Conservation (phyloP, 495 filamentous ascomycete species). For the Diplogelasinospora grovesii region DNA sequence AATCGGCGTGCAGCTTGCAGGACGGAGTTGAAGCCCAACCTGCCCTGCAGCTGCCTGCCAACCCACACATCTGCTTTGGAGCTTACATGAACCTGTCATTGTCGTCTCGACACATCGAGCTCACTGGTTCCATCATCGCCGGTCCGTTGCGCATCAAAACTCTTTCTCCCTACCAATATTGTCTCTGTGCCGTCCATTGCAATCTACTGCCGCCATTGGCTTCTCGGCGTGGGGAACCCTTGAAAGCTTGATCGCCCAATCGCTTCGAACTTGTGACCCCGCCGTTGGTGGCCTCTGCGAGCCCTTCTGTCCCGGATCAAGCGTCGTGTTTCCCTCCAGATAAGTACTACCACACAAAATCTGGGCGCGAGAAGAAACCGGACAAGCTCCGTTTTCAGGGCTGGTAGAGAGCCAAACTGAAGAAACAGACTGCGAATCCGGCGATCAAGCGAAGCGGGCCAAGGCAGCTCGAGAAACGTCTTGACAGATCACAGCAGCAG, state of each 20-base stretch:
- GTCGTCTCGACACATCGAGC: constrained; percentile 6
- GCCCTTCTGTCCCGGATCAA: not conserved
- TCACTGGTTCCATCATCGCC: constrained; percentile 12
- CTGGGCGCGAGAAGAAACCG: not conserved
- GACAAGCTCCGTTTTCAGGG: not conserved
- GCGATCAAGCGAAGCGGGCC: not conserved
- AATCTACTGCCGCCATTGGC: constrained; percentile 24
- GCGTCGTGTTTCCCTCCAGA: constrained; percentile 2
- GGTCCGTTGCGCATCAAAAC: not conserved
- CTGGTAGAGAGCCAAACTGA: not conserved
- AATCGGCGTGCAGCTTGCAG: constrained; percentile 9
- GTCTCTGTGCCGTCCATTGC: constrained; percentile 6
- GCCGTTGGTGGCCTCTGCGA: constrained; percentile 24
- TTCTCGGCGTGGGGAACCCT: constrained; percentile 27
- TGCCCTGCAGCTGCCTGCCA: constrained; percentile 11
- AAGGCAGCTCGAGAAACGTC: constrained; percentile 3
- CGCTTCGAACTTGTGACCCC: constrained; percentile 19
- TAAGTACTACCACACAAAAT: constrained; percentile 12
- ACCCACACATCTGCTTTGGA: not conserved
- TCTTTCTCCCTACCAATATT: constrained; percentile 5
- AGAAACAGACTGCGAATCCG: constrained; percentile 3
- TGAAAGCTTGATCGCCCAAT: constrained; percentile 25
- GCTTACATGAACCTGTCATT: constrained; percentile 1
- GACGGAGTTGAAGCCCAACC: constrained; percentile 10
- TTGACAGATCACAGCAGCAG: constrained; percentile 6